phyloP scores from a whole-genome alignment of 495 filamentous ascomycete genomes.

The Hypoxylon fragiforme region DNA sequence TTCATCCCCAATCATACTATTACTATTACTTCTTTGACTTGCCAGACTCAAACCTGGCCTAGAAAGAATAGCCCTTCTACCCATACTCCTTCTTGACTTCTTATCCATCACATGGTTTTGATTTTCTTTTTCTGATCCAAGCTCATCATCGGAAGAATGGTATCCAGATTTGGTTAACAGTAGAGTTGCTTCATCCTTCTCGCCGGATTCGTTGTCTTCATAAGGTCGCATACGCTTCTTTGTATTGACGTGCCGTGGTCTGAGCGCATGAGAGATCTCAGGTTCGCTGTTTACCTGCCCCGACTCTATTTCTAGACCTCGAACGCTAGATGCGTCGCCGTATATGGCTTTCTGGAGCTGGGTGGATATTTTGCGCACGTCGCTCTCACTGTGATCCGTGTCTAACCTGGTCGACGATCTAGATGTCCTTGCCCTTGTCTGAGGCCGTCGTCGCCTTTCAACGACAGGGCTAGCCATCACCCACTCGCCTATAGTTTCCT shows the following conservation, averaged over 20 bases:
- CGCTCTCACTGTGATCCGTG: constrained; percentile 3
- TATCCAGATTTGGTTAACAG: background rate
- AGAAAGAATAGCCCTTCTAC: constrained; percentile 8
- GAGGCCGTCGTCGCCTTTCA: constrained; percentile 10
- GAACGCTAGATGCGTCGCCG: constrained; percentile 20
- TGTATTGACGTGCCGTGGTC: constrained; percentile 12
- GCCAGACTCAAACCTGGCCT: constrained; percentile 20
- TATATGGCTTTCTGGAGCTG: constrained; percentile 9
- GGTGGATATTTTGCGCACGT: constrained; percentile 8
- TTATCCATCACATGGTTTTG: constrained; percentile 6
- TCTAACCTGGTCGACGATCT: constrained; percentile 22
- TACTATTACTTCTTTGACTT: constrained; percentile 10
- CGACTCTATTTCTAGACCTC: constrained; percentile 23
- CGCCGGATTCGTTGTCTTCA: constrained; percentile 9
- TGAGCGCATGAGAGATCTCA: constrained; percentile 3
- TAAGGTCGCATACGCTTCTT: constrained; percentile 30
- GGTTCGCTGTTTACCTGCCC: constrained; percentile 4
- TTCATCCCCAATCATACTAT: constrained; percentile 6
- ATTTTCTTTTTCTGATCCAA: constrained; percentile 34
- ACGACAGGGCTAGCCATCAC: constrained; percentile 43
- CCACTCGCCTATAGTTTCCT: constrained; percentile 61
- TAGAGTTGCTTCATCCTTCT: background rate
- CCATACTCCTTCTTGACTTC: constrained; percentile 31
- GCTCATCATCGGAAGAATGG: constrained; percentile 13
- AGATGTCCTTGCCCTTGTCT: constrained; percentile 6